These are phyloP conservation scores for Tuber microsphaerosporum DNA, from an alignment of 495 filamentous ascomycete genomes.

Conservation along the genomic window DNA sequence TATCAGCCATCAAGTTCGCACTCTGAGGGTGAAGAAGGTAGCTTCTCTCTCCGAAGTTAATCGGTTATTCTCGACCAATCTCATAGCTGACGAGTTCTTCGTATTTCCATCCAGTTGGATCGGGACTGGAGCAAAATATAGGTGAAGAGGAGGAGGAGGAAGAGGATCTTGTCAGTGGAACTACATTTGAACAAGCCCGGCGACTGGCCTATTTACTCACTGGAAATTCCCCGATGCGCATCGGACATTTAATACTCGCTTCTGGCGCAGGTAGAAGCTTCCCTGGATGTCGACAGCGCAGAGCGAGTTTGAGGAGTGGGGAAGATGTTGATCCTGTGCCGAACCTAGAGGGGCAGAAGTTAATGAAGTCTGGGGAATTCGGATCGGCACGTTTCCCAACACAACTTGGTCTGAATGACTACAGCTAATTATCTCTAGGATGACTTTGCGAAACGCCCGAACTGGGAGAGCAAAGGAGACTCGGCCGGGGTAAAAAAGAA, in stretches of 20 bases:
- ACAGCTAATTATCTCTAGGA: conserved; percentile 15
- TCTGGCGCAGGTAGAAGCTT: background rate
- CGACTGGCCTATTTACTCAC: background rate
- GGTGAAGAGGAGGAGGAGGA: conserved; percentile 21
- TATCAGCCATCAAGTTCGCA: conserved; percentile 30
- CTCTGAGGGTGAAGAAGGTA: conserved; percentile 23
- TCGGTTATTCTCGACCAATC: background rate
- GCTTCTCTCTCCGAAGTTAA: background rate
- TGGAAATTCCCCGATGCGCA: background rate
- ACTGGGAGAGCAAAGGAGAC: background rate
- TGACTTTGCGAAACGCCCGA: background rate
- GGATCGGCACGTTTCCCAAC: conserved; percentile 25
- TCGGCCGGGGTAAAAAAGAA: background rate
- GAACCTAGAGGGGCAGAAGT: conserved; percentile 14
- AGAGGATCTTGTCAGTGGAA: background rate
- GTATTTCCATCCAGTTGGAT: conserved; percentile 3
- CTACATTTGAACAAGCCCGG: background rate
- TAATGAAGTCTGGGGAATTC: conserved; percentile 37
- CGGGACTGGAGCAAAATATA: conserved; percentile 15
- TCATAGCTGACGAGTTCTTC: background rate
- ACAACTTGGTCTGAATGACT: background rate
- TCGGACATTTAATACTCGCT: background rate
- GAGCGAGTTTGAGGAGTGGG: background rate
- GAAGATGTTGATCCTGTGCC: conserved; percentile 20
- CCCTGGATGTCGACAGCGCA: background rate